Conservation (phyloP, 768 basidiomycete species). For the Naganishia vishniacii region DNA sequence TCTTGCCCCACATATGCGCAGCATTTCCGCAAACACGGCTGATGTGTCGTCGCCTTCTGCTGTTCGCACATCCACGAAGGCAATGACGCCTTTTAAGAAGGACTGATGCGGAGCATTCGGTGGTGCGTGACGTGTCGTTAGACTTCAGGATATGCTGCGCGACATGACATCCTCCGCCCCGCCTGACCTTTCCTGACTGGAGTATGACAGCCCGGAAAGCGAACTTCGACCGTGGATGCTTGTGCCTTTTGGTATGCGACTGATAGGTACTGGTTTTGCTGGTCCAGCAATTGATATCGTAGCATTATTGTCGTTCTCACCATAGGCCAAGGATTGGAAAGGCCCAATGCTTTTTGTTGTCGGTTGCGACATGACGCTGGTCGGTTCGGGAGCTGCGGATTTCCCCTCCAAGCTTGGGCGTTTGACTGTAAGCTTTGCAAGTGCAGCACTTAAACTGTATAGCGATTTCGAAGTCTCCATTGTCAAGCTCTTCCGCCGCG, state of each 20-base stretch:
- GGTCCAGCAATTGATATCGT: no score
- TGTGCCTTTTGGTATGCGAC: slow-evolving; percentile 10
- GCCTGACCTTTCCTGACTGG: not conserved
- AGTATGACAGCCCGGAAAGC: not conserved
- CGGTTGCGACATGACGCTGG: not conserved
- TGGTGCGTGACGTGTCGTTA: no score
- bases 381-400: not conserved
- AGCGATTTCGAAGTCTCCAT: slow-evolving; percentile 22
- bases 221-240: slow-evolving; percentile 11
- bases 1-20: slow-evolving; percentile 44
- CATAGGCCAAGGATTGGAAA: no score
- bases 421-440: slow-evolving; percentile 29
- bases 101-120: not conserved
- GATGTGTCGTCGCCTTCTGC: slow-evolving; percentile 45
- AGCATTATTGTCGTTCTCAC: not conserved
- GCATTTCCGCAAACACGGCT: slow-evolving; percentile 44
- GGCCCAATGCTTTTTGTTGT: not conserved
- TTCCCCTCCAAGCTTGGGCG: slow-evolving; percentile 5
- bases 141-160: no score
- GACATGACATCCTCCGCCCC: not conserved
- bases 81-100: slow-evolving; percentile 47
- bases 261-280: slow-evolving; percentile 10
- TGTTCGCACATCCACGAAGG: slow-evolving; percentile 48
- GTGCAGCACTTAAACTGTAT: slow-evolving; percentile 22
- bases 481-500: slow-evolving; percentile 14